Percentiles rank a stretch among this genome's conserved stretches.
Evolutionary conservation across 2,329 filamentous ascomycete species (phyloP).

Genomic region (Davidsoniella neocaledoniae): DNA sequence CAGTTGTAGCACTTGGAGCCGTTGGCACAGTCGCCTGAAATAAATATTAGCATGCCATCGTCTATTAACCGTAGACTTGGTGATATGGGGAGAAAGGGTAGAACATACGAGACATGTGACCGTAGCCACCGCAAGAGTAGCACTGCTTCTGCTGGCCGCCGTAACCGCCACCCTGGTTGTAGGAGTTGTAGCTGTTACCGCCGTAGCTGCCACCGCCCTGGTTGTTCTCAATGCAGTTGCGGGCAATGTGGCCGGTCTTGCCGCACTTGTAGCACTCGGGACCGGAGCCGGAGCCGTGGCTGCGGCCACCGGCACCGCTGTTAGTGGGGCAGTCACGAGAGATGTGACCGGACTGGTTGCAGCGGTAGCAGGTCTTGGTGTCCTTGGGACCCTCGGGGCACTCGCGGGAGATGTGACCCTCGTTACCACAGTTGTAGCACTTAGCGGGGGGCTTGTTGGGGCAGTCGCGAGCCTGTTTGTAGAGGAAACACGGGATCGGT

Average conservation of each 20-base stretch:
- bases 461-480: constrained; percentile 58
- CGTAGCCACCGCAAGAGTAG: constrained; percentile 95
- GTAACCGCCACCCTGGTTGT: constrained; percentile 23
- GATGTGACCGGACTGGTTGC: constrained; percentile 74
- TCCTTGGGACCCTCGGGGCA: constrained; percentile 83
- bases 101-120: constrained; percentile 77
- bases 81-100: neutral
- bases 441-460: constrained; percentile 69
- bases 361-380: constrained; percentile 61
- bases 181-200: constrained; percentile 16
- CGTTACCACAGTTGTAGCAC: constrained; percentile 68
- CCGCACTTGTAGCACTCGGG: constrained; percentile 97
- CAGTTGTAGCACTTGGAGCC: constrained; percentile 99
- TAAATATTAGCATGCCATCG: constrained; percentile 14
- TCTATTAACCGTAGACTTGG: neutral
- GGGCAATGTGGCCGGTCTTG: constrained; percentile 89
- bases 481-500: constrained; percentile 12
- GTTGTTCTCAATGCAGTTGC: constrained; percentile 61
- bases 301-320: constrained; percentile 29
- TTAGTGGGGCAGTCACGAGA: constrained; percentile 65
- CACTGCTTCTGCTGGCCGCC: constrained; percentile 62
- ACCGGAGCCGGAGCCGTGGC: constrained; percentile 6
- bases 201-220: constrained; percentile 32
- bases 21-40: constrained; percentile 76
- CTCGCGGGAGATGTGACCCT: constrained; percentile 78